Evolutionary conservation across 2,329 filamentous ascomycete species (phyloP).

Genomic region (Cytospora piceicola): DNA sequence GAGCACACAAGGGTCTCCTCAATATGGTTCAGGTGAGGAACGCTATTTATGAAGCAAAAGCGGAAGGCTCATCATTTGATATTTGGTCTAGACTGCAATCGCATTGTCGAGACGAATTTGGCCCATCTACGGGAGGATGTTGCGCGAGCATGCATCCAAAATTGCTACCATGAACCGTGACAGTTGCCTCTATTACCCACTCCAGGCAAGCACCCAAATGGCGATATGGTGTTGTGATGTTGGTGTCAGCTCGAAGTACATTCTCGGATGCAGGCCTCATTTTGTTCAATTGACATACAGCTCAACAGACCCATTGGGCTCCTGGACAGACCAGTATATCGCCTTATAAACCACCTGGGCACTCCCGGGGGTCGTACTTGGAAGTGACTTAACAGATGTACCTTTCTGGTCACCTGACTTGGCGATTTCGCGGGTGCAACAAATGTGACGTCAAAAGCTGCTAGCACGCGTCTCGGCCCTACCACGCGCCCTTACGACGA

Average conservation of each 20-base stretch:
- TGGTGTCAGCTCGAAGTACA: neutral
- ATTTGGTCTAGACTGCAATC: neutral
- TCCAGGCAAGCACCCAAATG: neutral
- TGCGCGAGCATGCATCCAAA: neutral
- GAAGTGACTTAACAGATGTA: neutral
- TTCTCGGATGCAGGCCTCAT: too few species aligned
- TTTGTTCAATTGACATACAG: neutral
- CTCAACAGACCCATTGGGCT: too few species aligned
- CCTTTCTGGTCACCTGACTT: slow-evolving; percentile 17
- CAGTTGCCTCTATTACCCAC: neutral
- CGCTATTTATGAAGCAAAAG: neutral
- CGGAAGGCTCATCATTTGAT: neutral
- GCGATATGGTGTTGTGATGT: neutral
- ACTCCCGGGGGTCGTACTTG: neutral
- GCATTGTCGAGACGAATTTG: neutral
- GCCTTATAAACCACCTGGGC: neutral
- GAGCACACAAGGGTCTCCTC: neutral
- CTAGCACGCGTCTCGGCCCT: slow-evolving; percentile 4
- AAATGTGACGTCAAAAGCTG: neutral
- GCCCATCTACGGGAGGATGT: neutral
- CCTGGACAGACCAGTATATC: neutral
- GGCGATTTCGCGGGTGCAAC: slow-evolving; percentile 12
- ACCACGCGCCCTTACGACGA: slow-evolving; percentile 27
- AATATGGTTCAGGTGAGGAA: neutral
- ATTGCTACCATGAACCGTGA: neutral